Evolutionary conservation across 805 yeast species (phyloP), one percentile per base, ranked within the genome.

Genomic region (Sugiyamaella mastotermitis): DNA sequence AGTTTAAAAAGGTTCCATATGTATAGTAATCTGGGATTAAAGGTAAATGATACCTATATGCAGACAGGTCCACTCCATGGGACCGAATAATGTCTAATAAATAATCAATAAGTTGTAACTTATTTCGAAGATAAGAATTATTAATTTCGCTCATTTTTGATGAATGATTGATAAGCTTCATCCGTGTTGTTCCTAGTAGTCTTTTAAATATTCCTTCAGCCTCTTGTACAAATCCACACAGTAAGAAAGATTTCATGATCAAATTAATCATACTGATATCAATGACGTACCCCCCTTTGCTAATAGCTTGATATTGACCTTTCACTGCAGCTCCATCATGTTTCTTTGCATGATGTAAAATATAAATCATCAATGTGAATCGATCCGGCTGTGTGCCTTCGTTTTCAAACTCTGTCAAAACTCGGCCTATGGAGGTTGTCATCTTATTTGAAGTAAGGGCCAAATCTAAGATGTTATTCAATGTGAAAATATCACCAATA

Each of bases 381-480:
- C 68, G 41, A 43, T 64, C 64, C 18, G 57, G n/a, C n/a, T n/a
- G n/a, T n/a, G n/a, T n/a, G 14, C 17, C 15, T 13, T 17, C 8
- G 6, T 10, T 10, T 7, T 10, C 14, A 5, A 15, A 27, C 18
- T 27, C 30, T 7, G 9, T 27, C 7, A 27, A 27, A 27, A 27
- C 8, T 17, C 14, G 9, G 9, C 14, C 30, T 7, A 27, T 10
- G 8, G 30, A 7, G 14, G 9, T 15, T 6, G 9, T 13, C 8
- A 17, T 11, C 9, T 17, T n/a, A 6, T 9, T 17, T 13, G 30
- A 27, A 7, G 9, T 27, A 7, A 27, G 14, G 6, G 30, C 30
- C 14, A 27, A 7, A 13, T 9, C 8, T 27, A 27, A 10, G 9
- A 27, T 11, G 7, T 14, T 7, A 27, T 27, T 27, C 18, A 27